A percentile compares a stretch with the other conserved stretches of the same genome.
Conservation (phyloP, 768 basidiomycete genomes). For the Suillus paluster region DNA sequence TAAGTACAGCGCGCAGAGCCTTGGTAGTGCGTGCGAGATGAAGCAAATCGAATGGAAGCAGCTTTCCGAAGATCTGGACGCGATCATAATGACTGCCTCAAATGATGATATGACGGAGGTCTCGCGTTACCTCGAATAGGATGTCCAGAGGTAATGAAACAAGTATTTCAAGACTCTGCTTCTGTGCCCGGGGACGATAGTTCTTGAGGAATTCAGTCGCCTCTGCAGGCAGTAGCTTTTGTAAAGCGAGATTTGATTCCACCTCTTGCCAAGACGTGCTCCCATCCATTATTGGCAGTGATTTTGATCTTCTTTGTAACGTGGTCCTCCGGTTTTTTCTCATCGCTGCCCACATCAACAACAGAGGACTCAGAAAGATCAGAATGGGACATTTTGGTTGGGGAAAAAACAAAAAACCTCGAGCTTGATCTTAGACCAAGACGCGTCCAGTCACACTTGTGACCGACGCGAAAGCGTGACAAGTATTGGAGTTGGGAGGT, state of each 20-base stretch:
- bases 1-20: conserved; percentile 30
- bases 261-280: conserved; percentile 4
- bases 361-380: neutral
- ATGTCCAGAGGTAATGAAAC: conserved; percentile 25
- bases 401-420: neutral
- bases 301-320: conserved; percentile 2
- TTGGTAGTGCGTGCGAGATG: conserved; percentile 36
- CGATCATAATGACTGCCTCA: conserved; percentile 1
- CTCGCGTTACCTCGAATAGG: conserved; percentile 23
- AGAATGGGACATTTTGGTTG: neutral
- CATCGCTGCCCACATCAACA: neutral
- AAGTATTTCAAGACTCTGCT: conserved; percentile 19
- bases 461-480: conserved; percentile 4
- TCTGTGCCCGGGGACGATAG: neutral
- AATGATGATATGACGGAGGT: conserved; percentile 21
- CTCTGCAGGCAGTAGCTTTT: neutral
- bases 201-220: neutral
- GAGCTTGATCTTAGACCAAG: neutral
- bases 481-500: neutral
- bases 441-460: conserved; percentile 4
- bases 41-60: conserved; percentile 38
- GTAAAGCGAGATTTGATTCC: conserved; percentile 5
- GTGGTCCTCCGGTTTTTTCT: neutral
- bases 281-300: conserved; percentile 4
- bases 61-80: conserved; percentile 26